Evolutionary conservation across 768 basidiomycete species (phyloP).

Genomic region (Exsudoporus frostii): DNA sequence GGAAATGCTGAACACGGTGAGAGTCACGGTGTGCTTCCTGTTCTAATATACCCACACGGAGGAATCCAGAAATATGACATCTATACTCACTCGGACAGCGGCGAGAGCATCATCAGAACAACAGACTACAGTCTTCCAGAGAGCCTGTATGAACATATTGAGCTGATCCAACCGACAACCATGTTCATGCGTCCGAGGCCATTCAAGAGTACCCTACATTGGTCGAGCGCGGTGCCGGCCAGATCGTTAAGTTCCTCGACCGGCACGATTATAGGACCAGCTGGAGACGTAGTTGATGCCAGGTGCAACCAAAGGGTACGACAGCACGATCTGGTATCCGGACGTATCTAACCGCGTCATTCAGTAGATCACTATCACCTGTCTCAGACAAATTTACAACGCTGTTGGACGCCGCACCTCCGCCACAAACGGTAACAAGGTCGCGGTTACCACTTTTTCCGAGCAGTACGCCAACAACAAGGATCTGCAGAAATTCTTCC

Average conservation of each 20-base stretch:
- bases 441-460: conserved; percentile 56
- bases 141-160: conserved; percentile 55
- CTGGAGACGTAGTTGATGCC: conserved; percentile 41
- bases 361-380: conserved; percentile 47
- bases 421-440: conserved; percentile 42
- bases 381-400: conserved; percentile 56
- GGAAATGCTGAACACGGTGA: conserved; percentile 67
- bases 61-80: conserved; percentile 53
- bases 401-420: conserved; percentile 44
- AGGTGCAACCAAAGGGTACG: conserved; percentile 42
- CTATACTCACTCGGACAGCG: conserved; percentile 53
- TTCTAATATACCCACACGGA: background rate
- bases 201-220: conserved; percentile 41
- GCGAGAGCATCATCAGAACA: conserved; percentile 60
- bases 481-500: conserved; percentile 53
- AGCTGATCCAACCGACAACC: conserved; percentile 71
- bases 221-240: conserved; percentile 13
- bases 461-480: conserved; percentile 50
- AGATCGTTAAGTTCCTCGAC: background rate
- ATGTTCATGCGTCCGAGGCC: conserved; percentile 52
- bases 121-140: conserved; percentile 65
- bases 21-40: conserved; percentile 5
- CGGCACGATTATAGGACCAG: conserved; percentile 25
- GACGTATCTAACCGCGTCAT: background rate
- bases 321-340: background rate